Evolutionary conservation across 768 basidiomycete genomes (phyloP).

Genomic region (Macrolepiota dolichaula): DNA sequence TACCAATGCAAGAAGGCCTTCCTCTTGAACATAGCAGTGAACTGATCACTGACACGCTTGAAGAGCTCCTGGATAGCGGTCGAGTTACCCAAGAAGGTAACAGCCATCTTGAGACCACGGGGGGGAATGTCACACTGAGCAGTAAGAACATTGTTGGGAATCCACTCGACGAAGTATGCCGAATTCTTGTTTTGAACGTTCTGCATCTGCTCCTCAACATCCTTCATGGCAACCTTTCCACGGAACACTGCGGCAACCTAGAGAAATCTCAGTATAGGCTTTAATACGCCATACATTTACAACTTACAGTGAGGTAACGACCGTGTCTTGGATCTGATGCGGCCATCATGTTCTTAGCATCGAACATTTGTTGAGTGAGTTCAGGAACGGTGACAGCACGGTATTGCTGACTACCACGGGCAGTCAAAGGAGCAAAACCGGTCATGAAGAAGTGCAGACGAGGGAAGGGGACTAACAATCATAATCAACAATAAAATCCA

Average conservation of each 20-base stretch:
- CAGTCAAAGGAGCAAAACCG: conserved; percentile 91
- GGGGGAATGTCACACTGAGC: conserved; percentile 99
- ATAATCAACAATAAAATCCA: neutral
- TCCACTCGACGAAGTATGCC: conserved; percentile 99
- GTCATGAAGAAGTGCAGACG: conserved; percentile 99
- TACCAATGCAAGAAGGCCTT: conserved; percentile 99
- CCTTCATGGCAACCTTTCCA: conserved; percentile 99
- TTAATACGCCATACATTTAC: neutral
- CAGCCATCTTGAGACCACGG: conserved; percentile 93
- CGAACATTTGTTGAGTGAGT: conserved; percentile 99
- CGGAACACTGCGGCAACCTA: conserved; percentile 96
- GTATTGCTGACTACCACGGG: conserved; percentile 92
- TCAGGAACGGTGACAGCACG: conserved; percentile 97
- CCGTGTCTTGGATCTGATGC: conserved; percentile 96
- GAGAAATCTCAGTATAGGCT: neutral
- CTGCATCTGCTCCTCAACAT: conserved; percentile 99
- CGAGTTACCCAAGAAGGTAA: conserved; percentile 96
- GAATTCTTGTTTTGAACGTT: conserved; percentile 97
- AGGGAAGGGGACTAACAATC: conserved; percentile 83
- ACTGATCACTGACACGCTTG: conserved; percentile 98
- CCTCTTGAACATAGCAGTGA: conserved; percentile 98
- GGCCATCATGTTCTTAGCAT: conserved; percentile 99
- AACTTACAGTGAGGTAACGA: conserved; percentile 87
- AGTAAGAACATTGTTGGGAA: conserved; percentile 97
- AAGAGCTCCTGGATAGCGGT: conserved; percentile 97